Evolutionary conservation across 2,329 filamentous ascomycete genomes (phyloP).

Genomic region (Alternaria gaisen): DNA sequence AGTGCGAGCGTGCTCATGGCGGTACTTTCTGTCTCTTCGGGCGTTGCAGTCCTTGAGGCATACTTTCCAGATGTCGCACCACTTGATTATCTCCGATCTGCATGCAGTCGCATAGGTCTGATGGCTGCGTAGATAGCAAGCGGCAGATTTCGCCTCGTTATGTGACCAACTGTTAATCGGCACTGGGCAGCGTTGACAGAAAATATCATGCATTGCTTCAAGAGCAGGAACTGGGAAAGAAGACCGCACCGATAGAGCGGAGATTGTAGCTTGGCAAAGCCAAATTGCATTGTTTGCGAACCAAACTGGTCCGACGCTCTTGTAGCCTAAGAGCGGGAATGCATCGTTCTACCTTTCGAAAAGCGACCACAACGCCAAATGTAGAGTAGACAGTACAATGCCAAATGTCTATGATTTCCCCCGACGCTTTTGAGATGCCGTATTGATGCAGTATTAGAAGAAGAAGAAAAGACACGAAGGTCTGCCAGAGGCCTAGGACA

Average conservation of each 20-base stretch:
- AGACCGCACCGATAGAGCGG: conserved; percentile 9
- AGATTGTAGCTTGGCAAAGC: conserved; percentile 25
- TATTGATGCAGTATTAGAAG: conserved; percentile 42
- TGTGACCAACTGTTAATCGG: neutral
- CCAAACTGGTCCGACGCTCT: conserved; percentile 30
- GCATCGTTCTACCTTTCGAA: conserved; percentile 45
- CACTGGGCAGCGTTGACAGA: neutral
- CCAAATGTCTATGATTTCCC: conserved; percentile 31
- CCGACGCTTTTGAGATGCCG: conserved; percentile 41
- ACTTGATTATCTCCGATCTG: neutral
- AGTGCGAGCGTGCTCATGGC: neutral
- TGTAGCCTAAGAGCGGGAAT: conserved; percentile 35
- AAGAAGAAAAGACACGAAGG: conserved; percentile 14
- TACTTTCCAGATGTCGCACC: neutral
- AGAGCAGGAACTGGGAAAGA: neutral
- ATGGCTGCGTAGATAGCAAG: neutral
- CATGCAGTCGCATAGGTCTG: neutral
- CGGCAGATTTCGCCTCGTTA: neutral
- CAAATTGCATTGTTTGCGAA: conserved; percentile 39
- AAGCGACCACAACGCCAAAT: conserved; percentile 46
- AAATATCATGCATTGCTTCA: neutral
- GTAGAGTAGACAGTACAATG: conserved; percentile 26
- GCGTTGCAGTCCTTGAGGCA: neutral
- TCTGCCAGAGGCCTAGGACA: neutral
- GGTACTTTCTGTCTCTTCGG: neutral